Conservation (phyloP, 2,329 filamentous ascomycete species). For the Fusarium nisikadoi region DNA sequence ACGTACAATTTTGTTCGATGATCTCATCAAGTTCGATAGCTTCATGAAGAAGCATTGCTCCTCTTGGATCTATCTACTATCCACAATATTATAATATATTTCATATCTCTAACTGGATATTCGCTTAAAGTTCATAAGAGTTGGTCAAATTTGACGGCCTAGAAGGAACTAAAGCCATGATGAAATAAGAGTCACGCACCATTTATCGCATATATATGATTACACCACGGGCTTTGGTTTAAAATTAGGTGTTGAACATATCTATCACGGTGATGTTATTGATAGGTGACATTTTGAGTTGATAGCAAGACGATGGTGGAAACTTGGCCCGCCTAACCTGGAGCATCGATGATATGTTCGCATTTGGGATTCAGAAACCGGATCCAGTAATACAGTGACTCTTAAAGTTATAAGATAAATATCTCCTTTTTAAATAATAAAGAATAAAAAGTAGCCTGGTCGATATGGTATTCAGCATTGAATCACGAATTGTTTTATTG, state of each 20-base stretch:
- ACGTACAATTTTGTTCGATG: background rate
- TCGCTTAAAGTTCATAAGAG: background rate
- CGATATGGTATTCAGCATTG: background rate
- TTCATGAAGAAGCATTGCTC: background rate
- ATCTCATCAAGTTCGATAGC: background rate
- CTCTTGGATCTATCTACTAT: background rate
- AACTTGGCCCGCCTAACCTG: background rate
- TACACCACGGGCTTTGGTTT: fast-evolving
- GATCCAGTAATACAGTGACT: too few species aligned
- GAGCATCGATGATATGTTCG: background rate
- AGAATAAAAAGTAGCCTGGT: fast-evolving
- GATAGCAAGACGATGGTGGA: background rate
- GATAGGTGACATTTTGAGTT: background rate
- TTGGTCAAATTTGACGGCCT: background rate
- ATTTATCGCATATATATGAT: background rate
- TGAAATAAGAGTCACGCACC: fast-evolving
- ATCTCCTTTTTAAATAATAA: too few species aligned
- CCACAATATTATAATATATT: background rate
- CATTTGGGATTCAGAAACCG: background rate
- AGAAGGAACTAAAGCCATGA: too few species aligned
- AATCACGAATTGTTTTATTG: background rate
- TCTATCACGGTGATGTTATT: background rate
- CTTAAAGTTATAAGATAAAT: fast-evolving
- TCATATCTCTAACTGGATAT: background rate
- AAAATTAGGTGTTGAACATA: too few species aligned